A percentile compares a stretch with the other conserved stretches of the same genome.
phyloP scores from a whole-genome alignment of 2,329 filamentous ascomycete genomes.

The Paraphoma chrysanthemicola region DNA sequence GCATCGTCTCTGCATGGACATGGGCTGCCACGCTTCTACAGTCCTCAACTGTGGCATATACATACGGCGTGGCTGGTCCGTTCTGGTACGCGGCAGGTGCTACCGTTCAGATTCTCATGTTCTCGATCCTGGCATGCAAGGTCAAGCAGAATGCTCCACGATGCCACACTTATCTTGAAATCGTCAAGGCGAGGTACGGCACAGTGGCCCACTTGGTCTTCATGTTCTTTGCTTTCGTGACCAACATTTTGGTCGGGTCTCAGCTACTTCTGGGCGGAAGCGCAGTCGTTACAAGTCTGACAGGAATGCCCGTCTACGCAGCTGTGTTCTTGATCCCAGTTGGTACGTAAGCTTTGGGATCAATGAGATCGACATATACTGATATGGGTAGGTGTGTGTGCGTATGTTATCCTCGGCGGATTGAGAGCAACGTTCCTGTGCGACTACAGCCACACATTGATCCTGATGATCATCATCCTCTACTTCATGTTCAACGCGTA shows the following conservation, averaged over 20 bases:
- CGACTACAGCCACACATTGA: conserved; percentile 49
- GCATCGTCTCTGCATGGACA: conserved; percentile 59
- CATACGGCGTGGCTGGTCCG: conserved; percentile 38
- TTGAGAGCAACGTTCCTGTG: conserved; percentile 54
- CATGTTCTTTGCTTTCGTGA: conserved; percentile 51
- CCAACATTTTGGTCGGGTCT: conserved; percentile 53
- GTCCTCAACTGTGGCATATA: conserved; percentile 37
- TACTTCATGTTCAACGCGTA: conserved; percentile 54
- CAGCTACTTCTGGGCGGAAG: conserved; percentile 53
- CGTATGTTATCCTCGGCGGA: conserved; percentile 44
- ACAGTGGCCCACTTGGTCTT: conserved; percentile 48
- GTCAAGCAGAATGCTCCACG: conserved; percentile 52
- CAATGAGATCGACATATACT: conserved; percentile 1
- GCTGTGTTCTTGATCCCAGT: conserved; percentile 53
- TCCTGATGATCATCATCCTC: conserved; percentile 54
- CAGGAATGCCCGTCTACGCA: conserved; percentile 54
- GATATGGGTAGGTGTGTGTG: conserved; percentile 37
- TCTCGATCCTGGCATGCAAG: conserved; percentile 53
- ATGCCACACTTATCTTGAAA: conserved; percentile 52
- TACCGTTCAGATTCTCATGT: conserved; percentile 54
- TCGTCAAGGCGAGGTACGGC: conserved; percentile 51
- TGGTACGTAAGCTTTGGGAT: conserved; percentile 24
- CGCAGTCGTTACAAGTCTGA: conserved; percentile 52
- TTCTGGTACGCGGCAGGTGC: conserved; percentile 54
- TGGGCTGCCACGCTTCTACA: conserved; percentile 54